Evolutionary conservation across 23 red algal genomes (phyloP), one percentile per base, ranked within the genome.

Genomic region (Gracilariopsis chorda): DNA sequence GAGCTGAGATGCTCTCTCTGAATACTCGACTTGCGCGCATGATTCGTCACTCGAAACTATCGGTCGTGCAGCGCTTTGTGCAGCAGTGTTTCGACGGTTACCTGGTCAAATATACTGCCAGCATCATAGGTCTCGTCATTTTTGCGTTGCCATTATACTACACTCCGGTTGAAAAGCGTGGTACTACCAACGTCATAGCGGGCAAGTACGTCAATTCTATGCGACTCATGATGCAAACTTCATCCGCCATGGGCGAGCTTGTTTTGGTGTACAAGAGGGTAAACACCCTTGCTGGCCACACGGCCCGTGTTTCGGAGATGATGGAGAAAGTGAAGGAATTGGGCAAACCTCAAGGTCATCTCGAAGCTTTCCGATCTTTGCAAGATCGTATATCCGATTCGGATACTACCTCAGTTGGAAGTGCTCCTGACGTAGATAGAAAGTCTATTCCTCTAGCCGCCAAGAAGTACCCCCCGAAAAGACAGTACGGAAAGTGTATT

Each of bases 211-310:
- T 90, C 41, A 77, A 83, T 25, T 44, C 84, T 33, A 77, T 90
- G 79, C 64, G 80, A n/a, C 86, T 95, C 44, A 95, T 95, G 84
- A 90, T 90, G 93, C 77, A 95, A 45, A 83, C 93, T 0, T 95
- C 84, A 39, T 36, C 77, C 21, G 83, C 93, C 16, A 90, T 95
- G 79, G 93, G 93, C 24, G 40, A 90, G 44, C 74, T 95, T 40
- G 85, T 95, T 32, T 51, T 95, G 16, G 93, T 92, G n/a, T 90
- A 95, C 86, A 95, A 95, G 62, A 34, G 85, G 72, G 59, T 95
- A 16, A 84, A 91, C 43, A 84, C 69, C 19, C 59, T 95, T 41
- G 80, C 93, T 29, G 93, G 93, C 17, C 77, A 95, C 77, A 89
- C 84, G 9, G 83, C 74, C 10, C 84, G 93, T 20, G 93, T 95